These are phyloP conservation scores for Lithohypha guttulata DNA, from an alignment of 2,329 filamentous ascomycete genomes.

Conservation along the genomic window DNA sequence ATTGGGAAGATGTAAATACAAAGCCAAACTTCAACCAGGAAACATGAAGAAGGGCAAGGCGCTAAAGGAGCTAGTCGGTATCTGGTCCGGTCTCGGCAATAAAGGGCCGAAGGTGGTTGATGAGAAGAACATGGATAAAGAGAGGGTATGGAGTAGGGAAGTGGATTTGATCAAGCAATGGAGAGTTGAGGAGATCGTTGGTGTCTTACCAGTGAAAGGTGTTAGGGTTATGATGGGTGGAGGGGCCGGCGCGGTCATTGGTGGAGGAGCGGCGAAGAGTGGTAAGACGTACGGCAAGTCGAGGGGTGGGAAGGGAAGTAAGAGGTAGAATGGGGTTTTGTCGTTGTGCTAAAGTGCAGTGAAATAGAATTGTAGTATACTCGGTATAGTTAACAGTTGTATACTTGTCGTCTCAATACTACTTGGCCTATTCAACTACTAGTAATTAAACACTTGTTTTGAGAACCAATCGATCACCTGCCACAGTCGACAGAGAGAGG, in stretches of 20 bases:
- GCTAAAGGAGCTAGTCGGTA: conserved; percentile 75
- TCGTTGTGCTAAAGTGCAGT: no score
- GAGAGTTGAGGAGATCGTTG: conserved; percentile 73
- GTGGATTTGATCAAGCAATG: conserved; percentile 71
- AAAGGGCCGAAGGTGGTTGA: conserved; percentile 40
- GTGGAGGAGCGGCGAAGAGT: conserved; percentile 34
- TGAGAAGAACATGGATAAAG: conserved; percentile 40
- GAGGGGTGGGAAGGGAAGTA: conserved; percentile 27
- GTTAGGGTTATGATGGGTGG: conserved; percentile 67
- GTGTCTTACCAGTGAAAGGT: conserved; percentile 68
- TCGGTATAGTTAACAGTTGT: no score
- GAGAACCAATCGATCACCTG: no score
- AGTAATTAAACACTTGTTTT: no score
- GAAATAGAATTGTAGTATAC: no score
- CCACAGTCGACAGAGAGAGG: no score
- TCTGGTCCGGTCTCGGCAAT: conserved; percentile 43
- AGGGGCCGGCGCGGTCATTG: conserved; percentile 32
- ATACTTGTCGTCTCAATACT: no score
- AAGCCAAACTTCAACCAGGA: conserved; percentile 87
- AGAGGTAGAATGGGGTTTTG: no score
- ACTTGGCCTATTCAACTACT: no score
- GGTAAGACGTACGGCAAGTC: conserved; percentile 27
- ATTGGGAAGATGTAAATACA: conserved; percentile 69
- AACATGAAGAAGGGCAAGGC: conserved; percentile 88
- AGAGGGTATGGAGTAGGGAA: conserved; percentile 42